Evolutionary conservation across 345 rosid species (phyloP).

Genomic region (Brassica cretica): DNA sequence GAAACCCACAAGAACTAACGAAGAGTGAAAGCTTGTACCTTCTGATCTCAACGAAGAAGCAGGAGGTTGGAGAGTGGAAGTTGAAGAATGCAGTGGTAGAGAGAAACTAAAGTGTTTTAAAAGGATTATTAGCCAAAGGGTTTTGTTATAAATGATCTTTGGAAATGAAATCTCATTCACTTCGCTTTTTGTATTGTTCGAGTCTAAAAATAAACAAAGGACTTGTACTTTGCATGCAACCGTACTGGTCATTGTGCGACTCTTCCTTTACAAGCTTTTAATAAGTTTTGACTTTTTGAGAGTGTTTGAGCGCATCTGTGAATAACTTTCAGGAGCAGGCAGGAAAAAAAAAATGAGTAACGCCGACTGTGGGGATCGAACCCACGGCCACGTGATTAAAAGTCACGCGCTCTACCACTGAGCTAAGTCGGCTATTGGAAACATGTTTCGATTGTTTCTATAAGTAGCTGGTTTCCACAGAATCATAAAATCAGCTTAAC

Average conservation of each 20-base stretch:
- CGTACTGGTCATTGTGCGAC: neutral
- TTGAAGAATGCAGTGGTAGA: neutral
- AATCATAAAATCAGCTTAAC: too few relatives aligned
- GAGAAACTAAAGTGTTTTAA: neutral
- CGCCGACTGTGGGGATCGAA: constrained; percentile 44
- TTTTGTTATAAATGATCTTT: neutral
- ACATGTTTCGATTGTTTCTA: too few relatives aligned
- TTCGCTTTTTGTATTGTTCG: neutral
- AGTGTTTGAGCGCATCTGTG: too few relatives aligned
- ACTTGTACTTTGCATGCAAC: too few relatives aligned
- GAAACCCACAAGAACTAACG: neutral
- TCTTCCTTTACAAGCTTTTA: neutral
- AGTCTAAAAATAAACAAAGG: too few relatives aligned
- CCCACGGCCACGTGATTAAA: constrained; percentile 45
- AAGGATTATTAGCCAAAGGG: neutral
- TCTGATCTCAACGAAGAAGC: neutral
- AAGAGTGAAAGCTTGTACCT: neutral
- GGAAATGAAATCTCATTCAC: neutral
- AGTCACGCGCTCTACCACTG: constrained; percentile 56
- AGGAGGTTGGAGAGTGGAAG: neutral
- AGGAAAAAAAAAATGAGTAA: neutral
- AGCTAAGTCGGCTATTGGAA: constrained; percentile 36
- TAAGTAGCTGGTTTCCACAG: too few relatives aligned
- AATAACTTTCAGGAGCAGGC: neutral
- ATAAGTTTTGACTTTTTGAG: too few relatives aligned